Base-by-base conservation (phyloP, 768 basidiomycete species). In the Neoboletus brunneissimus region DNA sequence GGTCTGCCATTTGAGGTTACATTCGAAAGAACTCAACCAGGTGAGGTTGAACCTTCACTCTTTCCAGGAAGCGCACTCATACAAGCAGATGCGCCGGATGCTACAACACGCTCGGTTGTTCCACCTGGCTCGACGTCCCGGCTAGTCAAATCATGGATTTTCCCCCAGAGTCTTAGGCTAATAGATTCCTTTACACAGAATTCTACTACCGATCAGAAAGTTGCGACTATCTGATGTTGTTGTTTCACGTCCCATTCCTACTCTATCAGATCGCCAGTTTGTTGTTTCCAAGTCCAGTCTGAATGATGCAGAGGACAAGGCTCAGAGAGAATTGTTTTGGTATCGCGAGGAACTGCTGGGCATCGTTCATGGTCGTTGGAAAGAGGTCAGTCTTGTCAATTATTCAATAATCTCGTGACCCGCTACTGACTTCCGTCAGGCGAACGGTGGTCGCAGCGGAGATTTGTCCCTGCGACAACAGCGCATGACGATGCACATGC, bases 271-370 rank as follows among this genome's bases (percentile, higher is more conserved):
- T 57, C 81, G 93, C 27, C 97, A 99, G 67, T 98, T 95, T 69
- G 85, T 98, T 18, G 88, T 97, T 0, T 80, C 87, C 25, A 89
- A 90, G 62, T 83, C 87, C 5, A 81, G 76, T 48, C 73, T 90
- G 55, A 81, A 86, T 1, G 67, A 72, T 12, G 74, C 72, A 44
- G 87, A 91, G 61, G 81, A 88, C 57, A 77, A 76, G 42, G 66
- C 77, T 11, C 88, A 93, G 67, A 79, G 85, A 38, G 90, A 94
- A 67, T 68, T 95, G 16, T 99, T 98, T 75, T 99, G 97, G 97
- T 96, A 97, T 69, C 80, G 95, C 35, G 95, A 99, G 70, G 85
- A 88, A 59, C 73, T 99, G 11, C 81, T 98, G 64, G 82, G 82
- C 45, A 72, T 75, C 48, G 68, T 98, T 15, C 76, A 74, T 13